These are phyloP conservation scores for Triticum monococcum DNA, from an alignment of 176 grass and related monocot species.

Conservation along the genomic window DNA sequence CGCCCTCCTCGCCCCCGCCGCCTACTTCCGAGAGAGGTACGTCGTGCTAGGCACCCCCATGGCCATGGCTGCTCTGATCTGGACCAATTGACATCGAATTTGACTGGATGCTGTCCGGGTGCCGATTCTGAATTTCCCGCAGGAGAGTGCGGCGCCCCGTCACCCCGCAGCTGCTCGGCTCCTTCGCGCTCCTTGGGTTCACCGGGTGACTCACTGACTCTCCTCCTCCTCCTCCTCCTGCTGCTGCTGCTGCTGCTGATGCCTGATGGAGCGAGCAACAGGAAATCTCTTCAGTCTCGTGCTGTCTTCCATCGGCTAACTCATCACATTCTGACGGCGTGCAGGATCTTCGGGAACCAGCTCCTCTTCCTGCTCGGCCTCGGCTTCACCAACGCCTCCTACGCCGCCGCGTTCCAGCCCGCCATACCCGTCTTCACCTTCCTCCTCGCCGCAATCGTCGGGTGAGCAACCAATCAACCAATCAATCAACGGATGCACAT, in stretches of 20 bases:
- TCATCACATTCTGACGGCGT: neutral
- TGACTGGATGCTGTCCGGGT: neutral
- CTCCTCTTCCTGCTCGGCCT: constrained; percentile 90
- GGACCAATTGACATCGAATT: neutral
- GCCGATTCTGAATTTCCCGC: neutral
- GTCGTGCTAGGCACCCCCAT: too few relatives aligned
- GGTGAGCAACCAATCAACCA: constrained; percentile 26
- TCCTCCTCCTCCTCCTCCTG: neutral
- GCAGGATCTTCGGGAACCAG: constrained; percentile 89
- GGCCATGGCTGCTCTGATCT: neutral
- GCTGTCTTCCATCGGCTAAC: neutral
- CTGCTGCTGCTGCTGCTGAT: neutral
- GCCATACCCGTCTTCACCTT: constrained; percentile 94
- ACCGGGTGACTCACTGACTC: constrained; percentile 45
- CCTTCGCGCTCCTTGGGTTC: constrained; percentile 81
- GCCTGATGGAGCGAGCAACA: neutral
- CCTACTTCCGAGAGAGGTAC: constrained; percentile 67
- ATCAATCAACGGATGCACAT: neutral
- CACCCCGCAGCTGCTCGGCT: constrained; percentile 54
- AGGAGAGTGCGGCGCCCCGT: constrained; percentile 53
- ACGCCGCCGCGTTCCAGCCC: constrained; percentile 87
- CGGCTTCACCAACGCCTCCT: constrained; percentile 82
- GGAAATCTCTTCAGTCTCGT: neutral
- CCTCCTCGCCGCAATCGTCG: constrained; percentile 57
- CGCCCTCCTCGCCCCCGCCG: constrained; percentile 64